Evolutionary conservation across 164 flowering plant species (phyloP).

Genomic region (Stephania yunnanensis): DNA sequence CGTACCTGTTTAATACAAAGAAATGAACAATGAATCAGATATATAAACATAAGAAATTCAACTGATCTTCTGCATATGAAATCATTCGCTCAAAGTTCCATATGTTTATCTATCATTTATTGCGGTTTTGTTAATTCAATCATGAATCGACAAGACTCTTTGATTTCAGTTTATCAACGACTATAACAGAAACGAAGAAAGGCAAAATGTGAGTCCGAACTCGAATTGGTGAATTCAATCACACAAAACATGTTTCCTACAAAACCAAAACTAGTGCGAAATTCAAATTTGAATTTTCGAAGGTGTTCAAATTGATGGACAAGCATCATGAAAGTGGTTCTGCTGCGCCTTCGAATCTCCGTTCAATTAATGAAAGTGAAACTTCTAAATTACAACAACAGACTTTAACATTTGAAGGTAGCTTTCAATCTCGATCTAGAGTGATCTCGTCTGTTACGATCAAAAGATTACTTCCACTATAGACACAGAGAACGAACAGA

Average conservation of each 20-base stretch:
- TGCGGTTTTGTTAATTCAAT: no score
- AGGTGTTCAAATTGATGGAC: background rate
- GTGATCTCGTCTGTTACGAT: background rate
- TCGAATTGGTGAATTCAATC: background rate
- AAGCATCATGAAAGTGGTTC: background rate
- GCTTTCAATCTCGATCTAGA: background rate
- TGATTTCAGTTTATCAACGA: background rate
- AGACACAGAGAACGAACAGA: background rate
- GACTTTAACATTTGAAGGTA: background rate
- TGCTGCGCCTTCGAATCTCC: background rate
- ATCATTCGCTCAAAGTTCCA: background rate
- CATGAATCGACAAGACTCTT: background rate
- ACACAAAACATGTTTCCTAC: background rate
- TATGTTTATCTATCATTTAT: background rate
- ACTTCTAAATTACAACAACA: background rate
- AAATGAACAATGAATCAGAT: background rate
- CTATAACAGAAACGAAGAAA: background rate
- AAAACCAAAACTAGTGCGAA: background rate
- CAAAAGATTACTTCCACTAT: background rate
- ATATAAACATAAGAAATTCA: background rate
- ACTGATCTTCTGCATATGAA: background rate
- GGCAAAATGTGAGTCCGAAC: background rate
- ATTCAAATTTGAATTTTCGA: background rate
- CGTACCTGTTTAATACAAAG: slow-evolving; percentile 33
- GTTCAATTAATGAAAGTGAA: background rate